Base-by-base conservation (phyloP, 176 grass and related monocot species). In the Aegilops sharonensis region DNA sequence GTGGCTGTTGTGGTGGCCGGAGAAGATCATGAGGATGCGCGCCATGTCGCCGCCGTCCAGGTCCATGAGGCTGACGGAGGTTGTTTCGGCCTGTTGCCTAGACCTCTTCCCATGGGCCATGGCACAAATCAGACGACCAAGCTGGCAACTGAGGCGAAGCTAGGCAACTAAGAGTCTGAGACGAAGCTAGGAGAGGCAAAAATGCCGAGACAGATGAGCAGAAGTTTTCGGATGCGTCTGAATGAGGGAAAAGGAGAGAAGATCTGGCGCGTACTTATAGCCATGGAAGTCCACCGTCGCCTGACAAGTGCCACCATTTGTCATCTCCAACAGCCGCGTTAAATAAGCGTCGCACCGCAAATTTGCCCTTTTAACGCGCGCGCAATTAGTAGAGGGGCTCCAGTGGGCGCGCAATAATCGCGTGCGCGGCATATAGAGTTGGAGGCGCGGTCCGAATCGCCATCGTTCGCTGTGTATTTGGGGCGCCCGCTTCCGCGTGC, bases 21-120 rank as follows among this genome's bases (percentile, higher is more conserved):
- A 94, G 87, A 96, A 87, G 78, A 91, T 42, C 69, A 98, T 27
- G 36, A 98, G 81, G 30, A 98, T 76, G 64, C 87, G 74, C 59
- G 94, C 92, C 79, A 91, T 86, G 83, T 94, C 81, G 34, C 76
- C 54, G 75, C 92, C 88, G 59, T 92, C 90, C 70, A 73, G 70
- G 70, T 73, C 39, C 39, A 84, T 61, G 71, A 82, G 81, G 68
- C 77, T 76, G 15, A 65, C 59, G 68, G 21, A 78, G 42, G 45
- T 25, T n/a, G n/a, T 73, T 76, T 89, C 91, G 35, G 40, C 50
- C 11, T 89, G 78, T 66, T 87, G 78, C 36, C 85, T 86, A 17
- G 73, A 81, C 89, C 92, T 92, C 89, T 94, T 86, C n/a, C 85
- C 89, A 34, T 93, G 78, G 72, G 87, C 93, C 89, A 91, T 85